Evolutionary conservation across 2,329 filamentous ascomycete species (phyloP).

Genomic region (Mycosphaerella arachidis): DNA sequence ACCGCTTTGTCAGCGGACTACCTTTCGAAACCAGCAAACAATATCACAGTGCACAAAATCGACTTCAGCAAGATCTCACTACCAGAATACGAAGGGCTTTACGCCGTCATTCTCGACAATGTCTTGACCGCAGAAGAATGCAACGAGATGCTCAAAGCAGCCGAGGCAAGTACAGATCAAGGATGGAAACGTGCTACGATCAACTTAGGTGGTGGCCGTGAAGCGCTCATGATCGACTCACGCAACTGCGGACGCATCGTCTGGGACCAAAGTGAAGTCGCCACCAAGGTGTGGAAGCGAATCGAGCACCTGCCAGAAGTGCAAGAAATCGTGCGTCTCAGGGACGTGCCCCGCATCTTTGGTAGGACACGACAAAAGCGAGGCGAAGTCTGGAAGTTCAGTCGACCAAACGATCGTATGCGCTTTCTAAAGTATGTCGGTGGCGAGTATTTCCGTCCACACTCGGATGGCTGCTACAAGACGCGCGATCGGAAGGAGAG

Average conservation of each 20-base stretch:
- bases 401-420: constrained; percentile 65
- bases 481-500: constrained; percentile 51
- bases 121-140: constrained; percentile 64
- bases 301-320: constrained; percentile 48
- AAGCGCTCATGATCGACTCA: constrained; percentile 54
- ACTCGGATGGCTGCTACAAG: constrained; percentile 63
- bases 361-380: constrained; percentile 42
- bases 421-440: constrained; percentile 68
- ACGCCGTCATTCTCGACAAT: constrained; percentile 61
- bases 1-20: constrained; percentile 43
- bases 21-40: constrained; percentile 43
- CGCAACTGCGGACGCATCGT: constrained; percentile 74
- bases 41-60: constrained; percentile 48
- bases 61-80: constrained; percentile 52
- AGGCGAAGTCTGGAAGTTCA: constrained; percentile 41
- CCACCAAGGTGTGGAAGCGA: constrained; percentile 59
- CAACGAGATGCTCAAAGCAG: constrained; percentile 49
- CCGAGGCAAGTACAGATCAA: constrained; percentile 42
- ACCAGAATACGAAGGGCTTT: constrained; percentile 50
- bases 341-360: constrained; percentile 40
- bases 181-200: constrained; percentile 67
- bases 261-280: constrained; percentile 62
- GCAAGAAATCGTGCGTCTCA: constrained; percentile 37
- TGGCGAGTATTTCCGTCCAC: constrained; percentile 70
- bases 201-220: constrained; percentile 58